Percentiles rank a stretch among this genome's conserved stretches.
Evolutionary conservation across 1,284 basidiomycete genomes (phyloP).

Genomic region (Caloboletus firmus): DNA sequence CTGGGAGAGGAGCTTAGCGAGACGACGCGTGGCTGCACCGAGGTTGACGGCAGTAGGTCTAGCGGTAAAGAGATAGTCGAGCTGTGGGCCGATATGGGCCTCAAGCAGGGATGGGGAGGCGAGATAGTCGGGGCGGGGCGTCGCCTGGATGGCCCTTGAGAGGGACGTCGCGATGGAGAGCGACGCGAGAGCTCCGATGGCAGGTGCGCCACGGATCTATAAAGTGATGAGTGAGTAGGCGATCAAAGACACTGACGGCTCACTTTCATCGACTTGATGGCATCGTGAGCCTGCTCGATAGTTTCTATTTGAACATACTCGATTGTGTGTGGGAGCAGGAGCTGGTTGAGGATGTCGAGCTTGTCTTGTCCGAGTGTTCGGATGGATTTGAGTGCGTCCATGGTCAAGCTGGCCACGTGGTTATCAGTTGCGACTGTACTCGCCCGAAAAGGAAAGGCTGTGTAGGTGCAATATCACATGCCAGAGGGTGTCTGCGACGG

Average conservation of each 20-base stretch:
- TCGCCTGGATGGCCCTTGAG: conserved; percentile 43
- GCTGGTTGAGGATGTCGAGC: conserved; percentile 84
- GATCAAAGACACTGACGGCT: too few species aligned
- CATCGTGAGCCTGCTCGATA: conserved; percentile 82
- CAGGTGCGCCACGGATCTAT: conserved; percentile 88
- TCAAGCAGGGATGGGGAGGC: conserved; percentile 49
- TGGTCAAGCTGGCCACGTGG: conserved; percentile 16
- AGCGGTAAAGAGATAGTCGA: conserved; percentile 77
- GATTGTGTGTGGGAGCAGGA: conserved; percentile 78
- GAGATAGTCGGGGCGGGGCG: conserved; percentile 51
- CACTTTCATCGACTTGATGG: conserved; percentile 92
- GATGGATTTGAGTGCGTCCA: conserved; percentile 57
- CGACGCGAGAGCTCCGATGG: conserved; percentile 89
- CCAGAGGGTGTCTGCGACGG: not conserved
- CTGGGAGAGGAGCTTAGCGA: conserved; percentile 48
- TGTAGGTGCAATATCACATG: too few species aligned
- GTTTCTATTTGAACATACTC: conserved; percentile 71
- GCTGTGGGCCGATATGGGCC: conserved; percentile 53
- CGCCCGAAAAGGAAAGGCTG: conserved; percentile 28
- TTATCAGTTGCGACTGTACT: not conserved
- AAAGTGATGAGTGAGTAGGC: not conserved
- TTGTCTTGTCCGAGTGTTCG: conserved; percentile 55
- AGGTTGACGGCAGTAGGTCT: conserved; percentile 96
- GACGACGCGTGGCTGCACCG: conserved; percentile 74
- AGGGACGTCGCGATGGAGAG: conserved; percentile 73